Conservation (phyloP, 345 rosid species). For the Aquilaria yunnanensis region DNA sequence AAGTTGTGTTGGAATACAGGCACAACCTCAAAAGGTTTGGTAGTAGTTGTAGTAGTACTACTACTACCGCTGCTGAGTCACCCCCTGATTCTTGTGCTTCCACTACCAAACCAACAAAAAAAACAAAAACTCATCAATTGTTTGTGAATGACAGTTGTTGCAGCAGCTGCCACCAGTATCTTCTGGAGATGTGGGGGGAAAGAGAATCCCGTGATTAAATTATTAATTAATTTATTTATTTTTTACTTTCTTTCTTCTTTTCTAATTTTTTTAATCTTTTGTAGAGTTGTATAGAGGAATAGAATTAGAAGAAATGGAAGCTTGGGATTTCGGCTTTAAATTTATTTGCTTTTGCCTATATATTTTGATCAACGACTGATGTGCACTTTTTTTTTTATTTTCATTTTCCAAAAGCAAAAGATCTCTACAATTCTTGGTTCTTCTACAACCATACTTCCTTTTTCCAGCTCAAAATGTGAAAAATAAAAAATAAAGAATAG, state of each 20-base stretch:
- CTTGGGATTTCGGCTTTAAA: constrained; percentile 10
- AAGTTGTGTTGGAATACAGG: constrained; percentile 57
- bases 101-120: constrained; percentile 16
- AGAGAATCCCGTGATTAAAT: constrained; percentile 27
- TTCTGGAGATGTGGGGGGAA: constrained; percentile 54
- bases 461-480: too few relatives aligned
- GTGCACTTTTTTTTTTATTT: too few relatives aligned
- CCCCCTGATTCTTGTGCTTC: constrained; percentile 2
- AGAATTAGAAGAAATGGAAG: background rate
- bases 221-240: background rate
- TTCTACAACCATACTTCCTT: too few relatives aligned
- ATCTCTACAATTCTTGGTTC: too few relatives aligned
- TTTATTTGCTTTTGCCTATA: background rate
- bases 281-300: background rate
- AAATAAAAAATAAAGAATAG: too few relatives aligned
- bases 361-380: too few relatives aligned
- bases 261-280: background rate
- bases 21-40: constrained; percentile 45
- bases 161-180: constrained; percentile 51
- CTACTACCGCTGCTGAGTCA: too few relatives aligned
- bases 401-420: too few relatives aligned
- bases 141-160: constrained; percentile 28
- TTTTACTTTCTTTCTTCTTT: background rate
- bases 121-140: constrained; percentile 13
- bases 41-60: constrained; percentile 3